These are phyloP conservation scores for Cucumis cinereus DNA, from an alignment of 306 rosid genomes.

Conservation along the genomic window DNA sequence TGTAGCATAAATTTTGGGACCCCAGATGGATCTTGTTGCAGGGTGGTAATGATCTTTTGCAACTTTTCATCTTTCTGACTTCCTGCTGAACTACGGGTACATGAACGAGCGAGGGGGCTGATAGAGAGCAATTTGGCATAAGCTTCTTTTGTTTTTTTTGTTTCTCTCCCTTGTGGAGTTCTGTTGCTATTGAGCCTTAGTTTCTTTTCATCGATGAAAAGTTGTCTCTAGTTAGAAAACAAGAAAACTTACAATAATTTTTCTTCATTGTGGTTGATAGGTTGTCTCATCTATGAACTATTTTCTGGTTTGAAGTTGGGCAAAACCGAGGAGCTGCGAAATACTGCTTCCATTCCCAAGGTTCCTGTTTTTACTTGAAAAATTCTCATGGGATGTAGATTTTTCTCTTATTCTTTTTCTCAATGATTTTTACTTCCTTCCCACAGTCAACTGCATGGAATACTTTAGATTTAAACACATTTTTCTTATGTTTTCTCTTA, in stretches of 20 bases:
- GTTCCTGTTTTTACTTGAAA: constrained; percentile 26
- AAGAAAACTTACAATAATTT: neutral
- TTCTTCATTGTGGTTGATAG: constrained; percentile 28
- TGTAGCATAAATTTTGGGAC: too few relatives aligned
- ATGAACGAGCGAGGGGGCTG: too few relatives aligned
- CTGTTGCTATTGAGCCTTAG: too few relatives aligned
- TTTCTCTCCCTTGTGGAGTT: too few relatives aligned
- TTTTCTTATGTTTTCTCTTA: neutral
- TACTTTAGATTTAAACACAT: neutral
- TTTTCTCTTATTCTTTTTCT: neutral
- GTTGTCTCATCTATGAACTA: constrained; percentile 88
- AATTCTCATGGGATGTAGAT: neutral
- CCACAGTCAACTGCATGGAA: neutral
- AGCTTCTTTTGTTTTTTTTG: too few relatives aligned
- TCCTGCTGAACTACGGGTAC: too few relatives aligned
- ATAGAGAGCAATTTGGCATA: too few relatives aligned
- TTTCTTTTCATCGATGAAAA: too few relatives aligned
- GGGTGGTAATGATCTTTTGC: too few relatives aligned
- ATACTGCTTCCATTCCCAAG: constrained; percentile 87
- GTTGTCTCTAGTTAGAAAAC: too few relatives aligned
- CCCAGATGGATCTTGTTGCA: too few relatives aligned
- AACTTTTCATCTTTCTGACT: too few relatives aligned
- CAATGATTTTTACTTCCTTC: neutral
- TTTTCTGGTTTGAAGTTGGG: constrained; percentile 75
- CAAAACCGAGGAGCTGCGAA: constrained; percentile 92